phyloP scores from a whole-genome alignment of 1,284 basidiomycete species.

The Blastosporella zonata region DNA sequence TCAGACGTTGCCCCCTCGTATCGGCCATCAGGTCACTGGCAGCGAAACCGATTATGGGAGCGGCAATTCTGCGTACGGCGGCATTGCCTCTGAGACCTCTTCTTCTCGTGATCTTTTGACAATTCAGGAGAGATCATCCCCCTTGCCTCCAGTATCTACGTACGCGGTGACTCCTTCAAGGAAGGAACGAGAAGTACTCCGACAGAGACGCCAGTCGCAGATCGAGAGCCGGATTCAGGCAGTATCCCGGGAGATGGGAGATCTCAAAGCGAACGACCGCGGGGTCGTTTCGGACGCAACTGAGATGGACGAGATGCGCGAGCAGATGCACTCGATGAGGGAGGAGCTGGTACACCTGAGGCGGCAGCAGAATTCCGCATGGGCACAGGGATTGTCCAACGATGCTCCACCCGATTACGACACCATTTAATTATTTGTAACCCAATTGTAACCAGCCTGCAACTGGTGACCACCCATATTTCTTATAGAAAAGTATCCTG shows the following conservation, averaged over 20 bases:
- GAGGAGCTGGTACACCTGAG: slow-evolving; percentile 25
- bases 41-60: too few relatives aligned
- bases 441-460: too few relatives aligned
- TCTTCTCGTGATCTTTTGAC: too few relatives aligned
- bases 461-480: too few relatives aligned
- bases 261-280: slow-evolving; percentile 1
- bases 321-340: slow-evolving; percentile 25
- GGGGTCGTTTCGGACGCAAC: slow-evolving; percentile 15
- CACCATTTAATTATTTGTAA: too few relatives aligned
- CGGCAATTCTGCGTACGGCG: too few relatives aligned
- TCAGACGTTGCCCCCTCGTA: neutral
- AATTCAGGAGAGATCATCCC: neutral
- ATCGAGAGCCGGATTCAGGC: slow-evolving; percentile 9
- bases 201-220: neutral
- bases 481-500: too few relatives aligned
- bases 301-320: slow-evolving; percentile 25
- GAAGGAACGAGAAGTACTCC: neutral
- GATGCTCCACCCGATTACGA: slow-evolving; percentile 31
- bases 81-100: too few relatives aligned
- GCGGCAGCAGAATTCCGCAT: slow-evolving; percentile 27
- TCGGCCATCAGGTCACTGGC: too few relatives aligned
- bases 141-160: neutral
- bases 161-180: neutral
- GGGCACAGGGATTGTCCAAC: slow-evolving; percentile 29
- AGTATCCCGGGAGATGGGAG: slow-evolving; percentile 10